Evolutionary conservation across 2,329 filamentous ascomycete genomes (phyloP), one percentile per base, ranked within the genome.

Genomic region (Raffaelea ambrosiae): DNA sequence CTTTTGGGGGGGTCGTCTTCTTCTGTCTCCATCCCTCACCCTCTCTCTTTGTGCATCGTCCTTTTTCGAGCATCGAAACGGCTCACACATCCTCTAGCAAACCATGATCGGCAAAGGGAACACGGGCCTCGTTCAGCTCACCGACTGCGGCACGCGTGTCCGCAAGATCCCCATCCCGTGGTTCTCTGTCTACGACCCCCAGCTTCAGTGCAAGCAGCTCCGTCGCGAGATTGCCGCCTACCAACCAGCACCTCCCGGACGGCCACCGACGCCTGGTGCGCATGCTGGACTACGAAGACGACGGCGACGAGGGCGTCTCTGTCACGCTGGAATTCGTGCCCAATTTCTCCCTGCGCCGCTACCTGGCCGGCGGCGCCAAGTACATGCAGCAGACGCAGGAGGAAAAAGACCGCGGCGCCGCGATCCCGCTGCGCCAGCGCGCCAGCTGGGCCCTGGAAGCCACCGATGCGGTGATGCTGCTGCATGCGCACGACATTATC

Each of bases 301-400:
- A 35, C 44, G 40, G 43, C 10, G 49, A 19, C 40, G 47, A 46
- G 10, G 40, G 41, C 3, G 31, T 45, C n/a, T 52, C 40, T 9
- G 3, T 51, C 39, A 50, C 40, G 20, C 46, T 52, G 21, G 45
- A 50, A 22, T 46, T 46, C 16, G 41, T 53, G 48, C 48, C 44
- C 13, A 40, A 50, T 41, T 13, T 16, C 21, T 33, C 35, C 2
- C 40, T 52, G 14, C 19, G 11, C 2, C 7, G 19, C 14, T 51
- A 48, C 20, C 46, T 51, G 4, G 4, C 3, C 11, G 46, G 46
- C 43, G 36, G 39, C 38, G 5, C 23, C 11, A 14, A 36, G 7
- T 46, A 21, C 23, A 1, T 11, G 2, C 4, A 33, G 3, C 35
- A 18, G 19, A 22, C 26, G n/a, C 31, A 44, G 5, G 22, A 38